Base-by-base conservation (phyloP, 768 basidiomycete species). In the Scleroderma bovista region DNA sequence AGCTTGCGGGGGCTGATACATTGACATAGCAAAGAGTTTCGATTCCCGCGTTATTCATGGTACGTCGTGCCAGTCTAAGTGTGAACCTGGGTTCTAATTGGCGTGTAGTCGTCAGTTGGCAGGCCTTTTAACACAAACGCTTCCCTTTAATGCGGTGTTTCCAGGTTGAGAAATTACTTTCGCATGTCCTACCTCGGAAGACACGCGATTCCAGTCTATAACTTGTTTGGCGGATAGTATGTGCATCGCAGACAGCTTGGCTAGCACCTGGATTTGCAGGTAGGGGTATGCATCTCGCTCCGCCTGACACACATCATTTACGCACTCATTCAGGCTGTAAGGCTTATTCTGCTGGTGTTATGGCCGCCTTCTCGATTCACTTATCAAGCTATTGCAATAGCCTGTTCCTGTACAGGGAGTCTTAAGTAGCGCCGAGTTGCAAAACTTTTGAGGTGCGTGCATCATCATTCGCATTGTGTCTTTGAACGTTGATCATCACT, bases 41-140 rank as follows among this genome's bases (percentile, higher is more conserved):
- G 83, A 86, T 59, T 88, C 88, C 88, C 88, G 3, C 86, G 89
- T 67, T 90, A 87, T 64, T 88, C 88, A 44, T 84, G 84, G 88
- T 89, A 66, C 54, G 87, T 67, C 39, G 38, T 37, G 37, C 41
- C 46, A 33, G 38, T 11, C 19, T 16, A 12, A 11, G 33, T 33
- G 17, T 39, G 53, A 8, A 46, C 45, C 6, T 24, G 44, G n/a
- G n/a, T n/a, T 47, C 44, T 43, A 40, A 32, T 26, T 32, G 36
- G 19, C 51, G 37, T 44, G 13, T 53, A 89, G 88, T 65, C 84
- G 81, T 40, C 90, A 88, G 88, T 69, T 90, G 11, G 78, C 84
- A 12, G 77, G 86, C 11, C 58, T 91, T 8, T 65, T 90, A 19
- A 77, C 84, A 0, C 87, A 88, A 56, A 84, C 87, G 2, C 62